Percentiles rank a stretch among this genome's conserved stretches.
These are phyloP conservation scores for Clarireedia hainanense DNA, from an alignment of 2,329 filamentous ascomycete species.

Conservation along the genomic window DNA sequence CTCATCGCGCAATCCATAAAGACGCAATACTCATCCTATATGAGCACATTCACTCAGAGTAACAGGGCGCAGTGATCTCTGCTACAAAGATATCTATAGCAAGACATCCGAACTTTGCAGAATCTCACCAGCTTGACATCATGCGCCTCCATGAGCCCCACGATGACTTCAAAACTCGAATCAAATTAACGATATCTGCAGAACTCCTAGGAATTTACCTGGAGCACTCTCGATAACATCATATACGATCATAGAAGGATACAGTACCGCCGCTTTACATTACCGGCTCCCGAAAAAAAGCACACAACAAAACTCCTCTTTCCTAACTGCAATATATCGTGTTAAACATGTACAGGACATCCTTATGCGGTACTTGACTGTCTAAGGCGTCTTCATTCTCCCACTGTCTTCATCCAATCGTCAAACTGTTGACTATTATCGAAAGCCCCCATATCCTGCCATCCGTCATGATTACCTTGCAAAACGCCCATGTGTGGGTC, in stretches of 20 bases:
- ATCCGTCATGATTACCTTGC: slow-evolving; percentile 25
- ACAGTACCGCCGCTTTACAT: background rate
- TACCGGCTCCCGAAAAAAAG: background rate
- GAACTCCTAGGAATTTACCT: background rate
- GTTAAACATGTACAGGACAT: slow-evolving; percentile 1
- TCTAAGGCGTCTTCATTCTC: background rate
- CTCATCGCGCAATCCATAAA: too few relatives aligned
- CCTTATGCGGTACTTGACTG: background rate
- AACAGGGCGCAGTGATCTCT: too few relatives aligned
- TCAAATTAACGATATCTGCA: background rate
- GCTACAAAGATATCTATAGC: too few relatives aligned
- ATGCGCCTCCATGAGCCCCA: too few relatives aligned
- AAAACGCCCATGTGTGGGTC: slow-evolving; percentile 26
- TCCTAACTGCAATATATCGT: background rate
- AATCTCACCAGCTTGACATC: too few relatives aligned
- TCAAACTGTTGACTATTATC: slow-evolving; percentile 27
- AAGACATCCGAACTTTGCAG: too few relatives aligned
- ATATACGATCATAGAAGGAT: background rate
- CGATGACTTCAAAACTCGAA: too few relatives aligned
- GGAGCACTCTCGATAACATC: too few relatives aligned
- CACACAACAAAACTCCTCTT: background rate
- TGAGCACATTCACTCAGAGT: too few relatives aligned
- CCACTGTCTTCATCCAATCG: slow-evolving; percentile 26
- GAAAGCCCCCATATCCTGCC: slow-evolving; percentile 25
- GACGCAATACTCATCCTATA: too few relatives aligned